Evolutionary conservation across 164 flowering plant species (phyloP).

Genomic region (Houttuynia cordata): DNA sequence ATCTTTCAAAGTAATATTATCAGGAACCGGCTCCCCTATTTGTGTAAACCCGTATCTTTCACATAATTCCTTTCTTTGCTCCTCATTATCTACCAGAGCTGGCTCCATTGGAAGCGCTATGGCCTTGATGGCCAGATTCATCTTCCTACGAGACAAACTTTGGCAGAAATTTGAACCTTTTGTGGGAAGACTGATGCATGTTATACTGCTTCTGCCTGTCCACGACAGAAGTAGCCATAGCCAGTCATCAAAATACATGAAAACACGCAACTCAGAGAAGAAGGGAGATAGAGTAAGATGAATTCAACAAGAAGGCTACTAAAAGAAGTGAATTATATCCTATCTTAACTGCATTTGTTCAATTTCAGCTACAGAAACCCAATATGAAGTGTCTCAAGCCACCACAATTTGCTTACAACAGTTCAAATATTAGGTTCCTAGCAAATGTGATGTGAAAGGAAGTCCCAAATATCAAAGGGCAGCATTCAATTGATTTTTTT

Average conservation of each 20-base stretch:
- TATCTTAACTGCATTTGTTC: too few species aligned
- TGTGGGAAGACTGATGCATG: slow-evolving; percentile 18
- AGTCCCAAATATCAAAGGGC: too few species aligned
- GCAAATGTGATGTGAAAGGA: too few species aligned
- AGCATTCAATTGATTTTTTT: neutral
- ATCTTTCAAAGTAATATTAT: slow-evolving; percentile 56
- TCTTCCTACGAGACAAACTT: slow-evolving; percentile 18
- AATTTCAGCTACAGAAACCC: too few species aligned
- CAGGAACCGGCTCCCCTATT: slow-evolving; percentile 85
- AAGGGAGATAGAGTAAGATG: too few species aligned
- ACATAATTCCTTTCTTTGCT: slow-evolving; percentile 41
- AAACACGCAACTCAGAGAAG: too few species aligned
- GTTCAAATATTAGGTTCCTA: too few species aligned
- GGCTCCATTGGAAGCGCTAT: slow-evolving; percentile 44
- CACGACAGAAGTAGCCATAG: neutral
- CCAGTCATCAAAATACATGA: neutral
- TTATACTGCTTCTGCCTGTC: slow-evolving; percentile 37
- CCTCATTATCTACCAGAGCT: slow-evolving; percentile 29
- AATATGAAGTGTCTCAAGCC: too few species aligned
- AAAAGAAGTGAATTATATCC: too few species aligned
- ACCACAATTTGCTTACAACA: too few species aligned
- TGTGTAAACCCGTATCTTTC: slow-evolving; percentile 83
- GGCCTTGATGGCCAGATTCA: slow-evolving; percentile 23
- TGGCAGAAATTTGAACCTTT: slow-evolving; percentile 13
- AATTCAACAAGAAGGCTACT: too few species aligned